Percentiles rank a stretch among this genome's conserved stretches.
Evolutionary conservation across 2,329 filamentous ascomycete species (phyloP).

Genomic region (Plectosphaerella cucumerina): DNA sequence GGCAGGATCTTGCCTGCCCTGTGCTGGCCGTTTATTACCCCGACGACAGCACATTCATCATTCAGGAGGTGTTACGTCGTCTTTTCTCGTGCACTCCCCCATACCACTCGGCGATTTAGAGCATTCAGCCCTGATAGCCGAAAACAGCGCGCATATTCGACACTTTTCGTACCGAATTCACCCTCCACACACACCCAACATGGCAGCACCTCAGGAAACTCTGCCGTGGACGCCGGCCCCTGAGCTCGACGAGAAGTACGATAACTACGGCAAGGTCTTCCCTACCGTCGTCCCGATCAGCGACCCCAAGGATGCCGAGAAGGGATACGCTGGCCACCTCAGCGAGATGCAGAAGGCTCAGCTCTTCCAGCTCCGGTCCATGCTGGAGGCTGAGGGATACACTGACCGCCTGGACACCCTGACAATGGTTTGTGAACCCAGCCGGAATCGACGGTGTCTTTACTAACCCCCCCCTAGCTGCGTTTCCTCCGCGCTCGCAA

Average conservation of each 20-base stretch:
- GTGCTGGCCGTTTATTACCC: no score
- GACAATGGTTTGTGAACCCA: constrained; percentile 64
- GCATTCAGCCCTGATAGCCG: no score
- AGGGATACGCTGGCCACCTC: constrained; percentile 84
- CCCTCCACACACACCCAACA: neutral
- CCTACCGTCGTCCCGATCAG: constrained; percentile 64
- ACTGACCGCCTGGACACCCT: constrained; percentile 85
- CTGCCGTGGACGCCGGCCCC: neutral
- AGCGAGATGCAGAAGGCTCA: constrained; percentile 84
- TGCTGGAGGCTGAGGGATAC: constrained; percentile 80
- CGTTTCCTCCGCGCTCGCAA: constrained; percentile 92
- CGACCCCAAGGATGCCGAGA: constrained; percentile 43
- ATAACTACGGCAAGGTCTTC: constrained; percentile 88
- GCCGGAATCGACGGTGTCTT: neutral
- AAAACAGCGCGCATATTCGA: no score
- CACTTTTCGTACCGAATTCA: no score
- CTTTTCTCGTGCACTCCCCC: no score
- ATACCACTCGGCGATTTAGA: no score
- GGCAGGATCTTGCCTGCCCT: no score
- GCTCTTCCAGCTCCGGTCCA: constrained; percentile 76
- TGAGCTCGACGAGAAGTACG: constrained; percentile 82
- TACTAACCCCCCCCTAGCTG: constrained; percentile 46
- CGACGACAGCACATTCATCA: no score
- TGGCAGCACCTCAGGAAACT: neutral
- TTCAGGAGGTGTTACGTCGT: no score